Conservation (phyloP, 768 basidiomycete species). For the Lactarius trivialis region DNA sequence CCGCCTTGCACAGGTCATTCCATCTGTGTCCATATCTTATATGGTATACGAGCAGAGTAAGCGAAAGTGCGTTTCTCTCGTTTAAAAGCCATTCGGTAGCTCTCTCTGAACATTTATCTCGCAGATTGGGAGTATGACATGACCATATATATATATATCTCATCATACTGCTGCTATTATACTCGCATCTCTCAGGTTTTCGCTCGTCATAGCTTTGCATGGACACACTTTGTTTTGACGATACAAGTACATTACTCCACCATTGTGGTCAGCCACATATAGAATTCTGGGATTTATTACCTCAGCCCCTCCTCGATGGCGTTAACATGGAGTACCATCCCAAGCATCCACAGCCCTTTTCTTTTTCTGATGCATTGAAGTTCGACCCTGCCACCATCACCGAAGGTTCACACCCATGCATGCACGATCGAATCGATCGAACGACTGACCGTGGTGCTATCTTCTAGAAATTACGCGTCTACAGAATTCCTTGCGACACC, state of each 20-base stretch:
- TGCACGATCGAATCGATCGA: not conserved
- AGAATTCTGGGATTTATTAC: not conserved
- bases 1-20: constrained; percentile 60
- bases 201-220: not conserved
- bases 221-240: not conserved
- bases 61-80: constrained; percentile 49
- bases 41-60: constrained; percentile 88
- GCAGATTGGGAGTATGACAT: constrained; percentile 17
- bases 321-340: constrained; percentile 56
- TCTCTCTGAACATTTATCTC: not conserved
- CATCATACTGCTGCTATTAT: not conserved
- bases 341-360: constrained; percentile 69
- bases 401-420: constrained; percentile 45
- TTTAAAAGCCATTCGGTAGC: not conserved
- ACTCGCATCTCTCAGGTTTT: constrained; percentile 6
- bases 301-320: not conserved
- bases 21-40: constrained; percentile 95
- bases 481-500: constrained; percentile 59
- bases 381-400: constrained; percentile 63
- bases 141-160: constrained; percentile 2
- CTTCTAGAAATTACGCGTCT: constrained; percentile 66
- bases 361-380: constrained; percentile 52
- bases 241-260: not conserved
- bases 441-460: not conserved
- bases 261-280: not conserved